A percentile compares a stretch with the other conserved stretches of the same genome.
phyloP scores from a whole-genome alignment of 2,329 filamentous ascomycete species.

The Parafenestella ontariensis region DNA sequence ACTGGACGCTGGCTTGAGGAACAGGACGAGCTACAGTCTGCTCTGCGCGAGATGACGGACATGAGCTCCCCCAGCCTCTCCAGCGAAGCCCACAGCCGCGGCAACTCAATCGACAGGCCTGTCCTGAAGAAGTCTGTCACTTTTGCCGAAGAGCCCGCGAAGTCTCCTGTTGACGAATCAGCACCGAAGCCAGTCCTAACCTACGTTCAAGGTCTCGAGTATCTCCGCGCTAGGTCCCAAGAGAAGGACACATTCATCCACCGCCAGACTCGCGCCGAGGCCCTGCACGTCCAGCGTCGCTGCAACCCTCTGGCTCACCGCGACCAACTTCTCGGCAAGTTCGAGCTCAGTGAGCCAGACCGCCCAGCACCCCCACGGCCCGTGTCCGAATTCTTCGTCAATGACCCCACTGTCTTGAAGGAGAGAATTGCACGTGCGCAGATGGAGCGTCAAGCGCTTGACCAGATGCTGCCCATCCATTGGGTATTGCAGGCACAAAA shows the following conservation, averaged over 20 bases:
- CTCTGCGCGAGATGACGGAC: conserved; percentile 63
- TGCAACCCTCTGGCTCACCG: conserved; percentile 76
- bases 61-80: conserved; percentile 51
- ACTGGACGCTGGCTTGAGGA: conserved; percentile 87
- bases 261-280: conserved; percentile 84
- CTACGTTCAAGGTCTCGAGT: conserved; percentile 88
- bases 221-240: conserved; percentile 70
- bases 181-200: conserved; percentile 67
- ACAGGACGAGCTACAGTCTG: conserved; percentile 78
- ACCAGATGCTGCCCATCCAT: conserved; percentile 67
- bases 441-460: conserved; percentile 80
- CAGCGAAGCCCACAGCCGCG: conserved; percentile 40
- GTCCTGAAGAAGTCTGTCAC: conserved; percentile 75
- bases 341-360: conserved; percentile 68
- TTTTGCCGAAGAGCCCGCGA: conserved; percentile 62
- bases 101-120: conserved; percentile 48
- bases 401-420: conserved; percentile 70
- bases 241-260: conserved; percentile 82
- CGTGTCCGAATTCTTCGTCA: conserved; percentile 54
- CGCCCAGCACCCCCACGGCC: conserved; percentile 53
- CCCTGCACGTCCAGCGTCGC: conserved; percentile 81
- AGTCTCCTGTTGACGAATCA: conserved; percentile 34
- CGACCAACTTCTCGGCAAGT: conserved; percentile 84
- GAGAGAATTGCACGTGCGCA: conserved; percentile 60
- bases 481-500: conserved; percentile 70